Percentiles rank a stretch among this genome's conserved stretches.
These are phyloP conservation scores for Nakaseomyces sp. DNA, from an alignment of 1,139 yeast genomes.

Conservation along the genomic window DNA sequence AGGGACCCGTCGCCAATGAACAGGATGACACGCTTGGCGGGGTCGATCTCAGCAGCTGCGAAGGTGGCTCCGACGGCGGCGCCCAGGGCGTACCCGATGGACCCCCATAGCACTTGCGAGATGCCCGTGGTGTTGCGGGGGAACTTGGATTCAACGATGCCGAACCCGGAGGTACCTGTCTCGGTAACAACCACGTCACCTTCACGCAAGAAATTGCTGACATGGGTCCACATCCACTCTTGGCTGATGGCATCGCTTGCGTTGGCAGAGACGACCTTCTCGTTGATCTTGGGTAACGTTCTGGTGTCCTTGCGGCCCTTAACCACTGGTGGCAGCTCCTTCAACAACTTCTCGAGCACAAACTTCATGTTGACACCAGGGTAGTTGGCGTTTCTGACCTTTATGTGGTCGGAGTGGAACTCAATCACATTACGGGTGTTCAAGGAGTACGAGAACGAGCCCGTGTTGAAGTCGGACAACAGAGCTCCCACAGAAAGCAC, in stretches of 20 bases:
- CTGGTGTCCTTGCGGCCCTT: constrained; percentile 29
- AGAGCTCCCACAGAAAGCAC: constrained; percentile 73
- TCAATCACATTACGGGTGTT: constrained; percentile 72
- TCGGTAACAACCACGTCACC: constrained; percentile 78
- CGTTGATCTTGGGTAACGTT: constrained; percentile 42
- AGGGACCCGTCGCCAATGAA: constrained; percentile 89
- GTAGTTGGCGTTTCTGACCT: constrained; percentile 66
- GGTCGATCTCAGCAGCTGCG: constrained; percentile 69
- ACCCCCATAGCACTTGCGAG: constrained; percentile 85
- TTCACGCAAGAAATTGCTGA: constrained; percentile 62
- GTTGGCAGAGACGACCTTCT: constrained; percentile 37
- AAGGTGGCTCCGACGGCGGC: constrained; percentile 76
- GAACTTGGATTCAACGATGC: constrained; percentile 69
- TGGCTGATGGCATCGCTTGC: constrained; percentile 46
- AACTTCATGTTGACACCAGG: constrained; percentile 73
- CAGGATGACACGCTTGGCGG: constrained; percentile 60
- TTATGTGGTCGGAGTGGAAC: constrained; percentile 79
- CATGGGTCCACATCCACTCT: constrained; percentile 73
- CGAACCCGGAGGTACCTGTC: constrained; percentile 86
- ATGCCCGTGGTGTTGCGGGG: constrained; percentile 67
- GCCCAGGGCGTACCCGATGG: constrained; percentile 82
- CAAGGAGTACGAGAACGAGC: constrained; percentile 77
- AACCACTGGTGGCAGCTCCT: constrained; percentile 33
- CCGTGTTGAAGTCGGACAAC: constrained; percentile 82
- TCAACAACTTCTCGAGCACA: constrained; percentile 44